These are phyloP conservation scores for Bipolaris gigantea DNA, from an alignment of 2,329 filamentous ascomycete genomes.

Conservation along the genomic window DNA sequence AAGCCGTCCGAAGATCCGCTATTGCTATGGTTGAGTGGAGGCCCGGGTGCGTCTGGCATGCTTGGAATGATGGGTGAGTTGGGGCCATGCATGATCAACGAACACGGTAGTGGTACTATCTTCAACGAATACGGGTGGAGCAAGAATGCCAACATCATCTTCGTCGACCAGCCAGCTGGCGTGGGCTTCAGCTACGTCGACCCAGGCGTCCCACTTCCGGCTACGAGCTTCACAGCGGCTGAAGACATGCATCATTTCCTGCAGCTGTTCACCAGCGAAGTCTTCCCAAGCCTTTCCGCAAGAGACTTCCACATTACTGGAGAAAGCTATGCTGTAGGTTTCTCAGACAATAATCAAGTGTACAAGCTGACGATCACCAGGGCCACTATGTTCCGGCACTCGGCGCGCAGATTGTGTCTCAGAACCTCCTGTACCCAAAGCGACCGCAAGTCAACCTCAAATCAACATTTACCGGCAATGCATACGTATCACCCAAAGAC, in stretches of 20 bases:
- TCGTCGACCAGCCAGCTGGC: constrained; percentile 45
- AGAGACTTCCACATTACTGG: constrained; percentile 53
- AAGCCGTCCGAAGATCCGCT: constrained; percentile 43
- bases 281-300: constrained; percentile 48
- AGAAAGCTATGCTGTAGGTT: constrained; percentile 53
- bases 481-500: constrained; percentile 49
- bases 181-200: constrained; percentile 47
- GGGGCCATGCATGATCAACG: constrained; percentile 46
- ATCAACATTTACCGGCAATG: constrained; percentile 54
- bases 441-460: constrained; percentile 48
- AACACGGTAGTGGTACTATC: constrained; percentile 42
- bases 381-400: constrained; percentile 54
- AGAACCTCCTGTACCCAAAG: constrained; percentile 49
- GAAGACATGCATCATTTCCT: constrained; percentile 55
- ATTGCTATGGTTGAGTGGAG: constrained; percentile 49
- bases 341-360: not conserved
- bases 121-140: constrained; percentile 47
- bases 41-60: constrained; percentile 43
- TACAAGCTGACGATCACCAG: constrained; percentile 21
- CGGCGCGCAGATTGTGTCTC: constrained; percentile 49
- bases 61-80: constrained; percentile 44
- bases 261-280: constrained; percentile 51
- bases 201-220: constrained; percentile 39
- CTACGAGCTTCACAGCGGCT: constrained; percentile 49
- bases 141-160: constrained; percentile 43